Evolutionary conservation across 2,329 filamentous ascomycete species (phyloP), one percentile per base, ranked within the genome.

Genomic region (Pyrenochaeta sp.): DNA sequence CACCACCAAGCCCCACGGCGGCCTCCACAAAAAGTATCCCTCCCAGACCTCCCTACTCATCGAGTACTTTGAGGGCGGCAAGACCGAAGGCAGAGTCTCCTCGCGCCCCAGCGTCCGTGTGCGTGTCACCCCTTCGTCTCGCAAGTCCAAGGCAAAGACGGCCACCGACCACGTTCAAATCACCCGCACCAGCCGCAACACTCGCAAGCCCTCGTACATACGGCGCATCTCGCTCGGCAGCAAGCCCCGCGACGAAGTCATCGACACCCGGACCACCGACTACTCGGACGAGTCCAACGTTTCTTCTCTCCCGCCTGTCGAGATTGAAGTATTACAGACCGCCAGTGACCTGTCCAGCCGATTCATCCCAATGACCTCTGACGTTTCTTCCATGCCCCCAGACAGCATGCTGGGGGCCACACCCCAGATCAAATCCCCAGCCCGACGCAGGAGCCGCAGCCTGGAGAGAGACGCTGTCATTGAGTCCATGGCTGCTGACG

Each of bases 1-100:
- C 67, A 96, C 93, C 30, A 83, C 65, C 79, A 67, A 66, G 47
- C 88, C 72, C 82, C 84, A 74, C 60, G 86, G 84, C 69, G 80
- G 68, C 74, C 48, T 80, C 74, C 54, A 70, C 71, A 74, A 81
- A 44, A 77, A 77, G 72, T 79, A 72, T 68, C 72, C 76, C 65
- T 96, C 90, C 31, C 91, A 96, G 75, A 96, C 92, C 24, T 95
- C 90, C 43, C 80, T 96, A 56, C 79, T 96, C 61, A 96, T 96
- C 63, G 92, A 96, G 74, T 96, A 96, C 73, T 96, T 95, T 65
- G 92, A 96, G 74, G 89, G 85, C 57, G 84, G 86, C 52, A 92
- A 89, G 70, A 75, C 81, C 43, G 79, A 78, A 60, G 78, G 73
- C 63, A 79, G 74, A 63, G 75, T 78, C 22, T 81, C 84, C 59